Evolutionary conservation across 305 asterid species (phyloP).

Genomic region (Salvia sclarea): DNA sequence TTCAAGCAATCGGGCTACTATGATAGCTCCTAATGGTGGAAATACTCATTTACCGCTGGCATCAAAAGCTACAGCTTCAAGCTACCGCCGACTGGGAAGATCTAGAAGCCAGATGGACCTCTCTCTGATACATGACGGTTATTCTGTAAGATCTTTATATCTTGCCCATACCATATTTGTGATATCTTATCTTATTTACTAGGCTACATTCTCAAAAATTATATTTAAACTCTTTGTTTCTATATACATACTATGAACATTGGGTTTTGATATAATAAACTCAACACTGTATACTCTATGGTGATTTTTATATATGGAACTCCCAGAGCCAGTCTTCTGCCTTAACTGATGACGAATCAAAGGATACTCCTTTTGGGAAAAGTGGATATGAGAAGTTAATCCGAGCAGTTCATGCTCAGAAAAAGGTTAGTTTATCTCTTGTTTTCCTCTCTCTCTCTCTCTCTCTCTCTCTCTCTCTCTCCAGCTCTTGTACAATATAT

Average conservation of each 20-base stretch:
- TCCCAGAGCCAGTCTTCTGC: slow-evolving; percentile 93
- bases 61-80: slow-evolving; percentile 44
- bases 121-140: slow-evolving; percentile 63
- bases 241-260: not conserved
- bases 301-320: slow-evolving; percentile 24
- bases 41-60: slow-evolving; percentile 37
- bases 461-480: not conserved
- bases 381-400: slow-evolving; percentile 76
- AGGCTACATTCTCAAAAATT: slow-evolving; percentile 7
- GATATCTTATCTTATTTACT: not conserved
- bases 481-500: not conserved
- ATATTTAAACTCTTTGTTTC: slow-evolving; percentile 20
- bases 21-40: slow-evolving; percentile 43
- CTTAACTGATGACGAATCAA: slow-evolving; percentile 83
- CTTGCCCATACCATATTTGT: slow-evolving; percentile 23
- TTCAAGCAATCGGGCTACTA: slow-evolving; percentile 39
- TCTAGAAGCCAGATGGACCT: slow-evolving; percentile 65
- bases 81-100: slow-evolving; percentile 52
- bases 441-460: not conserved
- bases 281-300: not conserved
- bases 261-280: slow-evolving; percentile 27
- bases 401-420: slow-evolving; percentile 68
- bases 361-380: slow-evolving; percentile 55
- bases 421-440: slow-evolving; percentile 53
- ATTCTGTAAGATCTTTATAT: slow-evolving; percentile 68